A percentile compares a stretch with the other conserved stretches of the same genome.
These are phyloP conservation scores for Ogataea trehaloabstinens DNA, from an alignment of 805 yeast species.

Conservation along the genomic window DNA sequence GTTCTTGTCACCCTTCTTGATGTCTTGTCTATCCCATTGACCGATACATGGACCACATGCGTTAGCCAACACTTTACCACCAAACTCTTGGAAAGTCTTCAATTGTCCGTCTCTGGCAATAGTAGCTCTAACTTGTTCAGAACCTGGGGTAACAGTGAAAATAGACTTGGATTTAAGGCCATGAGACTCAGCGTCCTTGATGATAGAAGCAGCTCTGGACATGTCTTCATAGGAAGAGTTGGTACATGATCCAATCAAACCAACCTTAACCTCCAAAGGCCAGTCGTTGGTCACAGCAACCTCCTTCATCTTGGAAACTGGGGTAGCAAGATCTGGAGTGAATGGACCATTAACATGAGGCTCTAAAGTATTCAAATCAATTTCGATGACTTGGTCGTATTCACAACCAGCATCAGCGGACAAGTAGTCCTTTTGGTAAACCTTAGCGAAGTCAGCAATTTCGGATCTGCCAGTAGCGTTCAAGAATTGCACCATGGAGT, in stretches of 20 bases:
- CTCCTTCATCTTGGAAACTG: conserved; percentile 75
- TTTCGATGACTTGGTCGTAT: conserved; percentile 90
- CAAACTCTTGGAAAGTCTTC: conserved; percentile 75
- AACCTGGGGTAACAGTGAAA: conserved; percentile 96
- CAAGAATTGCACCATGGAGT: conserved; percentile 54
- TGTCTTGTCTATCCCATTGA: conserved; percentile 95
- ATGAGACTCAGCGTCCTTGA: conserved; percentile 78
- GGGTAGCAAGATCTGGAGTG: conserved; percentile 96
- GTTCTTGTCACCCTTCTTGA: conserved; percentile 60
- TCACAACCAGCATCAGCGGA: conserved; percentile 84
- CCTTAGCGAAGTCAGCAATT: conserved; percentile 71
- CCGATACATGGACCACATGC: conserved; percentile 99
- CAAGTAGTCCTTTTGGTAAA: conserved; percentile 49
- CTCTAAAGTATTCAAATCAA: conserved; percentile 81
- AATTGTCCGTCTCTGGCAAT: conserved; percentile 92
- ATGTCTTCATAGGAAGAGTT: conserved; percentile 98
- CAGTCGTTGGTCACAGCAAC: conserved; percentile 72
- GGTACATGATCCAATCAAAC: conserved; percentile 97
- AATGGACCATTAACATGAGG: conserved; percentile 98
- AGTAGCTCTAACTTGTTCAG: conserved; percentile 97
- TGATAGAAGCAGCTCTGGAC: conserved; percentile 92
- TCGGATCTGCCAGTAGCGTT: conserved; percentile 80
- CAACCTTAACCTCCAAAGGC: conserved; percentile 87
- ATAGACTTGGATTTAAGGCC: conserved; percentile 90
- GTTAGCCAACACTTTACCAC: conserved; percentile 91